Evolutionary conservation across 2,329 filamentous ascomycete genomes (phyloP).

Genomic region (Neurospora crassa): DNA sequence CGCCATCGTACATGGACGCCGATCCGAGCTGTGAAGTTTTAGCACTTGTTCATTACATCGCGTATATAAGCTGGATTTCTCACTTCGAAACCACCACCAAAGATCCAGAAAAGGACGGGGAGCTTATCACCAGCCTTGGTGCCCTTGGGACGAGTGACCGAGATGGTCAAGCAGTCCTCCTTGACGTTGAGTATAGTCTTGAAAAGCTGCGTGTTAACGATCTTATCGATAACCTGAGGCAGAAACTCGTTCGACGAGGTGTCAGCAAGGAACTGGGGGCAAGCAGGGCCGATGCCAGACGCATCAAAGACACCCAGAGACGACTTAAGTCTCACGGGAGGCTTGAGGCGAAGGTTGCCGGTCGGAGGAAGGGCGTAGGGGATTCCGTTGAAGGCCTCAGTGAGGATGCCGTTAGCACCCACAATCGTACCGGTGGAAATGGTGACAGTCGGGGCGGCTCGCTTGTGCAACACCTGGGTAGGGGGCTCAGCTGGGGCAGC

Average conservation of each 20-base stretch:
- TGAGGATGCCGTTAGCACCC: constrained; percentile 32
- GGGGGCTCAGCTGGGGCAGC: constrained; percentile 21
- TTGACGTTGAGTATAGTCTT: constrained; percentile 42
- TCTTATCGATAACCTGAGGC: constrained; percentile 34
- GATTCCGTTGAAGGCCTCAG: constrained; percentile 66
- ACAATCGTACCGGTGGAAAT: constrained; percentile 47
- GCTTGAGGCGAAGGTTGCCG: constrained; percentile 56
- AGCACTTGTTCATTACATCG: constrained; percentile 2
- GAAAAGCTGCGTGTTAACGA: constrained; percentile 49
- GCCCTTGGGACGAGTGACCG: constrained; percentile 48
- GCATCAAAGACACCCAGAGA: constrained; percentile 53
- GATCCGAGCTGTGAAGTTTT: constrained; percentile 30
- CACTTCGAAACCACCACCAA: constrained; percentile 53
- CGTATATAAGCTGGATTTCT: not conserved
- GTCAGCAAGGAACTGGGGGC: constrained; percentile 62
- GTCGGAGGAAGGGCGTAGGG: constrained; percentile 64
- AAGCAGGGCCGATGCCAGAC: constrained; percentile 48
- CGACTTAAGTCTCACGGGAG: constrained; percentile 51
- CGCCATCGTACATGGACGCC: constrained; percentile 42
- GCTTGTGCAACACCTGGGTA: constrained; percentile 27
- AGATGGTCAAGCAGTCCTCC: constrained; percentile 57
- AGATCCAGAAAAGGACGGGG: constrained; percentile 64
- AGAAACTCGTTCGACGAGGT: constrained; percentile 31
- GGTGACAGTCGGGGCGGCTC: constrained; percentile 41
- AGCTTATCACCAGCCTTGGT: constrained; percentile 45